Conservation (phyloP, 164 flowering plant genomes). For the Vitis labrusca region DNA sequence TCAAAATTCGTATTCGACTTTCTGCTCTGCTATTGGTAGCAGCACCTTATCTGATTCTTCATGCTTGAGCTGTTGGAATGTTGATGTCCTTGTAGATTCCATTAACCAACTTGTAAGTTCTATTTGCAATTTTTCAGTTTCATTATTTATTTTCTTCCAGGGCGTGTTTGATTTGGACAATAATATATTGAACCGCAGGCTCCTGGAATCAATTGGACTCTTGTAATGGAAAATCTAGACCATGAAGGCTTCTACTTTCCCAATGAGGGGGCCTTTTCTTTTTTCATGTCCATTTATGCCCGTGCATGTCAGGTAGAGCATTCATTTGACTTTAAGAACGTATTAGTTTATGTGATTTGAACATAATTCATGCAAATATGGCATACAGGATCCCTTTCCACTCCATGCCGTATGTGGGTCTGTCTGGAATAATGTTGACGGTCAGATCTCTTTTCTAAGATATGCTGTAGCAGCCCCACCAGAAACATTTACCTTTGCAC, state of each 20-base stretch:
- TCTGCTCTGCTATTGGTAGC: constrained; percentile 62
- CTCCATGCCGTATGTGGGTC: constrained; percentile 82
- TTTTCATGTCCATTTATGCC: constrained; percentile 69
- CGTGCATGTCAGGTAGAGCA: constrained; percentile 46
- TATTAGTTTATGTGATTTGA: no score
- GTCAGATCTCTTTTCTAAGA: constrained; percentile 81
- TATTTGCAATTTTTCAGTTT: background rate
- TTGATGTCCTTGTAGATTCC: constrained; percentile 70
- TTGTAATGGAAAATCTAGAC: constrained; percentile 82
- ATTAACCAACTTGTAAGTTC: constrained; percentile 84
- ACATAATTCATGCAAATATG: constrained; percentile 1
- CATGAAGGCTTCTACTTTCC: constrained; percentile 91
- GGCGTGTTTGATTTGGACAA: constrained; percentile 1
- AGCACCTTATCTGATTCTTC: constrained; percentile 45
- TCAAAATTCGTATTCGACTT: constrained; percentile 52
- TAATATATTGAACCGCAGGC: constrained; percentile 52
- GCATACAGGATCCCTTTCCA: constrained; percentile 80
- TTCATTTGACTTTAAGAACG: no score
- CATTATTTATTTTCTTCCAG: background rate
- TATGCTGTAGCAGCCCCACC: constrained; percentile 77
- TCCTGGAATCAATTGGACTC: constrained; percentile 72
- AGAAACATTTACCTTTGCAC: constrained; percentile 75
- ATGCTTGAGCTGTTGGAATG: constrained; percentile 70
- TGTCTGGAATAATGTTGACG: constrained; percentile 82
- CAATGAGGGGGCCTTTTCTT: constrained; percentile 64